phyloP scores from a whole-genome alignment of 2,329 filamentous ascomycete species.

The Epichloe bromicola region DNA sequence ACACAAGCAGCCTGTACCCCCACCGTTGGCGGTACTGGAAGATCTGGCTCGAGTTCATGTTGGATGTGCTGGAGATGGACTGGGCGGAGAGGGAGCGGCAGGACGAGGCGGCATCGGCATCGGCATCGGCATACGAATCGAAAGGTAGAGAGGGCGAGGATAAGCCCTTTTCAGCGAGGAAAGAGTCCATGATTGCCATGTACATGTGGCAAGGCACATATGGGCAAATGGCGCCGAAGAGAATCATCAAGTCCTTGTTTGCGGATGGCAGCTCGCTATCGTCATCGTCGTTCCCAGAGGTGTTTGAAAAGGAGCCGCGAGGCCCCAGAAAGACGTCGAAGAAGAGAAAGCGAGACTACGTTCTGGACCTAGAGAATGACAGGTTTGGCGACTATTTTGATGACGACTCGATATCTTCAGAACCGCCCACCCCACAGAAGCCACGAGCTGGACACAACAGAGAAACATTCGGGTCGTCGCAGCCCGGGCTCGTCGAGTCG shows the following conservation, averaged over 20 bases:
- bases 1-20: slow-evolving; percentile 64
- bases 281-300: slow-evolving; percentile 44
- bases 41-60: slow-evolving; percentile 65
- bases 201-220: slow-evolving; percentile 40
- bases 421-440: slow-evolving; percentile 32
- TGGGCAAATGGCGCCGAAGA: slow-evolving; percentile 33
- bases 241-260: slow-evolving; percentile 53
- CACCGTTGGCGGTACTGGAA: slow-evolving; percentile 73
- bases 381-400: slow-evolving; percentile 49
- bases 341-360: slow-evolving; percentile 35
- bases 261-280: slow-evolving; percentile 47
- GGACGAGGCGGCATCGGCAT: slow-evolving; percentile 26
- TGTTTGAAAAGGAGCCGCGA: slow-evolving; percentile 52
- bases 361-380: slow-evolving; percentile 45
- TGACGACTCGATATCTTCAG: slow-evolving; percentile 38
- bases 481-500: slow-evolving; percentile 34
- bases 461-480: slow-evolving; percentile 11
- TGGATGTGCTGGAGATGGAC: slow-evolving; percentile 65
- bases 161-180: slow-evolving; percentile 22
- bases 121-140: slow-evolving; percentile 15
- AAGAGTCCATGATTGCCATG: slow-evolving; percentile 44
- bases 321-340: slow-evolving; percentile 25
- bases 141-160: slow-evolving; percentile 10
- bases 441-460: slow-evolving; percentile 13
- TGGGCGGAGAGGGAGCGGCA: slow-evolving; percentile 43